Conservation (phyloP, 805 yeast species). For the Saccharomycopsis javanensis region DNA sequence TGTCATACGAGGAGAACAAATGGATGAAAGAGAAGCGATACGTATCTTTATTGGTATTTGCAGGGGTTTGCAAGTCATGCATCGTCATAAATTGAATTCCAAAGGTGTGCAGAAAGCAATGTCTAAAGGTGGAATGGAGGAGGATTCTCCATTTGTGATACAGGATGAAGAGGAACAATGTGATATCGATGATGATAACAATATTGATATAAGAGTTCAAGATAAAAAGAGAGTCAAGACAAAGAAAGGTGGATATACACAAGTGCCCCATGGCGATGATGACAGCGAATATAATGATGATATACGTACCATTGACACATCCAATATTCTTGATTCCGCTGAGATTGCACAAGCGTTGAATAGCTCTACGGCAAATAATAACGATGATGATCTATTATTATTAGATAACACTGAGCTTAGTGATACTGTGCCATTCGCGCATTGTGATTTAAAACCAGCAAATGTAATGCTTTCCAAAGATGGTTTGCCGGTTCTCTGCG, state of each 20-base stretch:
- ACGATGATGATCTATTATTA: conserved; percentile 22
- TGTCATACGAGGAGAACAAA: conserved; percentile 41
- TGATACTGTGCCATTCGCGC: conserved; percentile 65
- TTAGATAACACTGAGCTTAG: conserved; percentile 37
- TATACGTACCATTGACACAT: neutral
- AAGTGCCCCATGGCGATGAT: neutral
- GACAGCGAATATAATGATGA: neutral
- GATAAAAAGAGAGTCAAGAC: neutral
- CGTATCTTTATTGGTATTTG: conserved; percentile 58
- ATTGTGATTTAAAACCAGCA: conserved; percentile 82
- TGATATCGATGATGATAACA: no score
- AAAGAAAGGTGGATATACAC: neutral
- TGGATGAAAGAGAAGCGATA: conserved; percentile 57
- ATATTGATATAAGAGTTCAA: no score
- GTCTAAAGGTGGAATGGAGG: neutral
- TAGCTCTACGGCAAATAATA: conserved; percentile 17
- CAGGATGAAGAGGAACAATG: conserved; percentile 13
- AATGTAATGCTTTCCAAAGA: conserved; percentile 72
- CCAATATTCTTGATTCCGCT: conserved; percentile 12
- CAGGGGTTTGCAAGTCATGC: conserved; percentile 69
- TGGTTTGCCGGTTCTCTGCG: conserved; percentile 71
- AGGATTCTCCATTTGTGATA: conserved; percentile 10
- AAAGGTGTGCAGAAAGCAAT: conserved; percentile 8
- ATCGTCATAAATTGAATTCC: conserved; percentile 38
- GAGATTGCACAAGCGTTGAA: conserved; percentile 22